Percentiles rank a stretch among this genome's conserved stretches.
Evolutionary conservation across 2,329 filamentous ascomycete species (phyloP).

Genomic region (Curvularia eragrostidis): DNA sequence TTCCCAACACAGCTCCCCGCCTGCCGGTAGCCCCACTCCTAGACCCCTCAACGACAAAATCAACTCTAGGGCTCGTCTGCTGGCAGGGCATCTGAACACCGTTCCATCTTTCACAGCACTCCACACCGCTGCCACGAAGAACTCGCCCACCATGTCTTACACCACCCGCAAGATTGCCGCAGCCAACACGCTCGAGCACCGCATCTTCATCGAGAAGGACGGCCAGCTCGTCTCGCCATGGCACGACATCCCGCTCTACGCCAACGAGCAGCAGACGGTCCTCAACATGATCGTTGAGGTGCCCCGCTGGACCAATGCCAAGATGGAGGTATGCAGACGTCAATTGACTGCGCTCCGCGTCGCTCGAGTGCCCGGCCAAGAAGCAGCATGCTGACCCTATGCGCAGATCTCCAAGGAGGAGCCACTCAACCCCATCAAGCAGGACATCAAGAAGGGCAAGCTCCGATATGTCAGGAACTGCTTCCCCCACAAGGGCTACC

Average conservation of each 20-base stretch:
- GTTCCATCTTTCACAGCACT: conserved; percentile 31
- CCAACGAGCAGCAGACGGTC: conserved; percentile 93
- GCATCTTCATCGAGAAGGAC: conserved; percentile 98
- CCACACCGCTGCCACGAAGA: conserved; percentile 14
- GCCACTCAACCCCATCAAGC: conserved; percentile 98
- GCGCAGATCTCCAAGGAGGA: conserved; percentile 97
- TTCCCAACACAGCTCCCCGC: conserved; percentile 43
- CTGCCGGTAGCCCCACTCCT: conserved; percentile 47
- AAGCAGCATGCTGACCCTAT: conserved; percentile 27
- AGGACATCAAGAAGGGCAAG: conserved; percentile 99
- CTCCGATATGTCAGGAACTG: conserved; percentile 99
- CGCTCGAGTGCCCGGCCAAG: not conserved
- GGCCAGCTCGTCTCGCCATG: conserved; percentile 92
- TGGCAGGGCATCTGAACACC: conserved; percentile 51
- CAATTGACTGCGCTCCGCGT: conserved; percentile 14
- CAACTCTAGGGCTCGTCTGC: conserved; percentile 48
- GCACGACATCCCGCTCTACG: conserved; percentile 98
- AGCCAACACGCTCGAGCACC: conserved; percentile 94
- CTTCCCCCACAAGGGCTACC: conserved; percentile 99
- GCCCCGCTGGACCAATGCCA: conserved; percentile 98
- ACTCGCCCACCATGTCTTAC: conserved; percentile 66
- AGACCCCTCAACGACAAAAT: conserved; percentile 50
- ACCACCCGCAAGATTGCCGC: conserved; percentile 84
- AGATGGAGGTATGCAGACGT: conserved; percentile 82
- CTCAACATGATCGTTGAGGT: conserved; percentile 99